Evolutionary conservation across 2,329 filamentous ascomycete genomes (phyloP).

Genomic region (Emmonsiellopsis sp.): DNA sequence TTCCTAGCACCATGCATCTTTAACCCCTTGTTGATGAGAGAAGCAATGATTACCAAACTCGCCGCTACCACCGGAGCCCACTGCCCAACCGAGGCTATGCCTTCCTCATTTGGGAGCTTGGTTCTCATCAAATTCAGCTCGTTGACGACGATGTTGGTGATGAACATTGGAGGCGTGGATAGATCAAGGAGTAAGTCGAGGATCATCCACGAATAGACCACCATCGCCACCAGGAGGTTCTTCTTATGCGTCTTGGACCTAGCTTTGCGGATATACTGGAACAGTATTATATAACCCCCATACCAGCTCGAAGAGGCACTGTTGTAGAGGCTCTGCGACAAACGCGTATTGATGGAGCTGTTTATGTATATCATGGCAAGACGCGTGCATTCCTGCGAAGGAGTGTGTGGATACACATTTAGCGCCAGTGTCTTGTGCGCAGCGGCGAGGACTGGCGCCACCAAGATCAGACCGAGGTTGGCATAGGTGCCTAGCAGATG

Average conservation of each 20-base stretch:
- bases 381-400: slow-evolving; percentile 12
- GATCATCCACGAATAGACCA: slow-evolving; percentile 15
- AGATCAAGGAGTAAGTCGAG: slow-evolving; percentile 18
- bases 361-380: slow-evolving; percentile 13
- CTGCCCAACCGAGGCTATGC: slow-evolving; percentile 17
- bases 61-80: slow-evolving; percentile 18
- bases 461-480: slow-evolving; percentile 10
- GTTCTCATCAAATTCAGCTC: slow-evolving; percentile 16
- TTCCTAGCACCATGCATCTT: slow-evolving; percentile 9
- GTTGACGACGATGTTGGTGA: slow-evolving; percentile 18
- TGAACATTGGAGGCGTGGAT: slow-evolving; percentile 15
- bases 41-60: slow-evolving; percentile 17
- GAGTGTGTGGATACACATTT: slow-evolving; percentile 13
- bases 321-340: slow-evolving; percentile 18
- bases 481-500: slow-evolving; percentile 13
- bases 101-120: slow-evolving; percentile 16
- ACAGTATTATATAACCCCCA: slow-evolving; percentile 18
- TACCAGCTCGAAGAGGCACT: slow-evolving; percentile 16
- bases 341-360: slow-evolving; percentile 11
- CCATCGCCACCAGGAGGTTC: slow-evolving; percentile 6
- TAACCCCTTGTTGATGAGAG: slow-evolving; percentile 14
- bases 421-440: slow-evolving; percentile 16
- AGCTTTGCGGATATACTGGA: slow-evolving; percentile 13
- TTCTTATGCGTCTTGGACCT: slow-evolving; percentile 3
- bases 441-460: slow-evolving; percentile 16